Evolutionary conservation across 306 rosid species (phyloP).

Genomic region (Pueraria montana): DNA sequence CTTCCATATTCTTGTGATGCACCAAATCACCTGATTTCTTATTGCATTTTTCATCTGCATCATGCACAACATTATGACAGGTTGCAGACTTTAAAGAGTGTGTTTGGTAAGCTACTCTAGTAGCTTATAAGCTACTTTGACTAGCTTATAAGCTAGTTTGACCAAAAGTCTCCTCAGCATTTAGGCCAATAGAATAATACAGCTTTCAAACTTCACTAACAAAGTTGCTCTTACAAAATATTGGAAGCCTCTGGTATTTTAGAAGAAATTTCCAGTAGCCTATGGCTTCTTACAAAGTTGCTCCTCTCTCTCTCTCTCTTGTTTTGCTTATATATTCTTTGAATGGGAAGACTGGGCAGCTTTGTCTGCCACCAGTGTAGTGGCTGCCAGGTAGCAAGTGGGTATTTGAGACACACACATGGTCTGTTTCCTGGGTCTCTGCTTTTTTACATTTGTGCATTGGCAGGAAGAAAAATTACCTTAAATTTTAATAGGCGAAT

Average conservation of each 20-base stretch:
- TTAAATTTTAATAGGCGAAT: neutral
- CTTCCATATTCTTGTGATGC: neutral
- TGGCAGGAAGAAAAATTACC: constrained; percentile 11
- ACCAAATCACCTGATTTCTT: neutral
- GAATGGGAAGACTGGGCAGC: constrained; percentile 13
- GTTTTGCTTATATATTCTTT: neutral
- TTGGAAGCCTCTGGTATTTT: neutral
- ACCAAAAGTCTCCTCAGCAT: neutral
- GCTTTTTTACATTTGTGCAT: neutral
- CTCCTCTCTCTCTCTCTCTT: neutral
- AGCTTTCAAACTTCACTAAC: neutral
- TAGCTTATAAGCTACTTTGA: too few relatives aligned
- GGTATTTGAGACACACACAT: constrained; percentile 2
- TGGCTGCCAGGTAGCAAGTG: constrained; percentile 1
- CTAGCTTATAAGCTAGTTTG: too few relatives aligned
- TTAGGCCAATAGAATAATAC: neutral
- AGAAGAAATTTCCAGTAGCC: neutral
- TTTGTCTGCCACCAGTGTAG: constrained; percentile 11
- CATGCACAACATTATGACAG: neutral
- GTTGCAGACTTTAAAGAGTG: too few relatives aligned
- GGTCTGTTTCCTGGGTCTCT: neutral
- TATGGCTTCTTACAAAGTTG: neutral
- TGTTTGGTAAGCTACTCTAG: too few relatives aligned
- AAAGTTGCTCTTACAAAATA: too few relatives aligned
- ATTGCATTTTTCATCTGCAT: constrained; percentile 4